Percentiles rank a stretch among this genome's conserved stretches.
These are phyloP conservation scores for Fagopyrum esculentum DNA, from an alignment of 148 eudicot species.

Conservation along the genomic window DNA sequence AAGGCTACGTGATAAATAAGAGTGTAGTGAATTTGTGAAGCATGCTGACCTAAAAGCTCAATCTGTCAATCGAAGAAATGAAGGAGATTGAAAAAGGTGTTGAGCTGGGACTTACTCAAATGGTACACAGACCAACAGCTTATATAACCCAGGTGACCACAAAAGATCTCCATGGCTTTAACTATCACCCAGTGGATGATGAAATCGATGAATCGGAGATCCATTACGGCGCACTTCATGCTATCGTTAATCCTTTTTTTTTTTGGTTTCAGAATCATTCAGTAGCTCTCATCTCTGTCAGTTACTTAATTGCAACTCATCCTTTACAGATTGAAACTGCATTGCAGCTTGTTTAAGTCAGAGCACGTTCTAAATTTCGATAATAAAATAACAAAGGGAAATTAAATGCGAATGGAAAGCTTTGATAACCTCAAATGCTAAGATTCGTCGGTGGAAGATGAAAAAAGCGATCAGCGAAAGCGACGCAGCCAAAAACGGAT, in stretches of 20 bases:
- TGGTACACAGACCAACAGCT: slow-evolving; percentile 13
- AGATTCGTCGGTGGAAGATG: slow-evolving; percentile 29
- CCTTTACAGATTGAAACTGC: slow-evolving; percentile 8
- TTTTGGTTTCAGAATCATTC: slow-evolving; percentile 2
- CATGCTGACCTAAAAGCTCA: neutral
- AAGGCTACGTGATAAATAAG: too few species aligned
- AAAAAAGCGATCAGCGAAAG: slow-evolving; percentile 21
- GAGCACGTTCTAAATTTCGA: neutral
- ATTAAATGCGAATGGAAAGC: neutral
- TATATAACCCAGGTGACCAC: slow-evolving; percentile 16
- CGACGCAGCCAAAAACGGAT: slow-evolving; percentile 63
- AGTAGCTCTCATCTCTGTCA: slow-evolving; percentile 7
- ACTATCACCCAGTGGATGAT: slow-evolving; percentile 24
- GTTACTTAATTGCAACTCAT: slow-evolving; percentile 6
- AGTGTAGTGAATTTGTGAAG: neutral
- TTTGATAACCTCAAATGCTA: neutral
- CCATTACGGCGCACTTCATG: slow-evolving; percentile 60
- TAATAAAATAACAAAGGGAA: neutral
- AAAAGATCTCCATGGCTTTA: neutral
- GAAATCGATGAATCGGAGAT: slow-evolving; percentile 23
- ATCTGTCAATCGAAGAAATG: slow-evolving; percentile 5
- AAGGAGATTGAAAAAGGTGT: neutral
- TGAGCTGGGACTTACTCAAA: slow-evolving; percentile 5
- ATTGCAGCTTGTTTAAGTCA: neutral
- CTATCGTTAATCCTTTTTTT: neutral